Conservation (phyloP, 768 basidiomycete species). For the Tylopilus sp. region DNA sequence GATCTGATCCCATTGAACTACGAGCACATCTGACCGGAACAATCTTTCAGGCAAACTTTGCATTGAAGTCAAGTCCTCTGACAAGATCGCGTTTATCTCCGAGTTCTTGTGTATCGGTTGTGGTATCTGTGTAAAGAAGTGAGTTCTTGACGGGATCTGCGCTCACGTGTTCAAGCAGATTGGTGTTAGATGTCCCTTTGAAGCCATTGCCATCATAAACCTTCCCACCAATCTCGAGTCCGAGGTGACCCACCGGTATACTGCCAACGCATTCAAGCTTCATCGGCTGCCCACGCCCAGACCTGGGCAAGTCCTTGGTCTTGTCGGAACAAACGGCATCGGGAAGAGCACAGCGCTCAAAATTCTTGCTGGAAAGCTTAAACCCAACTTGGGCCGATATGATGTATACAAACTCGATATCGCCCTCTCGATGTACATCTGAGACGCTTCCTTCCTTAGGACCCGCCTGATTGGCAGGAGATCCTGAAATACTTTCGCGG, state of each 20-base stretch:
- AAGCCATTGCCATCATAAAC: constrained; percentile 99
- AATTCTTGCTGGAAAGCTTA: constrained; percentile 93
- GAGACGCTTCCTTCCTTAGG: constrained; percentile 41
- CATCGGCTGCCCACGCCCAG: constrained; percentile 96
- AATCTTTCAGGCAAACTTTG: constrained; percentile 81
- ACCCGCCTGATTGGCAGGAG: constrained; percentile 99
- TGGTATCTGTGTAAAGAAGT: constrained; percentile 99
- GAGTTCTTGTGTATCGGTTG: constrained; percentile 99
- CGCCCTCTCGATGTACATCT: neutral
- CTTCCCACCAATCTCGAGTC: constrained; percentile 95
- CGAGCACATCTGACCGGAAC: neutral
- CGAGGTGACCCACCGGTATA: constrained; percentile 96
- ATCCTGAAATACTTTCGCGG: constrained; percentile 98
- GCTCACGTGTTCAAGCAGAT: constrained; percentile 1
- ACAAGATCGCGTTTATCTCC: constrained; percentile 98
- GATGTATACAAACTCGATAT: constrained; percentile 55
- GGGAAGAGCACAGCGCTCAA: constrained; percentile 98
- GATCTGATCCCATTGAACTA: constrained; percentile 1
- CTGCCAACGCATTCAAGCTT: constrained; percentile 98
- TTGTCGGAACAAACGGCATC: constrained; percentile 99
- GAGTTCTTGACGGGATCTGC: constrained; percentile 28
- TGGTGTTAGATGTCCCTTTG: constrained; percentile 85
- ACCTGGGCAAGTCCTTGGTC: constrained; percentile 96
- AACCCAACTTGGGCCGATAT: constrained; percentile 96
- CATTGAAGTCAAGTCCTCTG: constrained; percentile 93